Percentiles rank a stretch among this genome's conserved stretches.
Conservation (phyloP, 2,329 filamentous ascomycete species). For the Paecilomyces fulvus region DNA sequence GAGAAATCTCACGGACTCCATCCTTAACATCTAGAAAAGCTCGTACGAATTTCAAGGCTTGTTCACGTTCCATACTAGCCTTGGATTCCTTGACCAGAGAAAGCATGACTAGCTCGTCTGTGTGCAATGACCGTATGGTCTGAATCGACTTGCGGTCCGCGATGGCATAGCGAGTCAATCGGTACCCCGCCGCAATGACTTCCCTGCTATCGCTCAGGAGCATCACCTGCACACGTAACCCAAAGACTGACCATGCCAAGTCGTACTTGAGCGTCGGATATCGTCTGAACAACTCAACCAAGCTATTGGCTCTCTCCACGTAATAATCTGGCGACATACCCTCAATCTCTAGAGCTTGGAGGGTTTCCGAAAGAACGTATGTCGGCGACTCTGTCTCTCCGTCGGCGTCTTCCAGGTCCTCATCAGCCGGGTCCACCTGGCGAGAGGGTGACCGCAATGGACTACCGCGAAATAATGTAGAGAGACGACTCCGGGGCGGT, state of each 20-base stretch:
- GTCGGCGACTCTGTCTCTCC: constrained; percentile 74
- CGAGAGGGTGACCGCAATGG: constrained; percentile 45
- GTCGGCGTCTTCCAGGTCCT: constrained; percentile 50
- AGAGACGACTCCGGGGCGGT: constrained; percentile 44
- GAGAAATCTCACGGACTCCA: constrained; percentile 77
- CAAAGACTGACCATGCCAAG: constrained; percentile 91
- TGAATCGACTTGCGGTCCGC: constrained; percentile 83
- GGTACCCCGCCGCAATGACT: constrained; percentile 88
- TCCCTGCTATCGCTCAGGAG: constrained; percentile 91
- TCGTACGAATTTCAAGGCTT: constrained; percentile 91
- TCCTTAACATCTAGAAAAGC: constrained; percentile 94
- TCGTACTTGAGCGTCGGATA: constrained; percentile 94
- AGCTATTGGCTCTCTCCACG: constrained; percentile 78
- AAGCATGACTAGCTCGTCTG: constrained; percentile 83
- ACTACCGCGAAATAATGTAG: constrained; percentile 50
- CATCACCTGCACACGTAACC: constrained; percentile 88
- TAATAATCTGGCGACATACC: constrained; percentile 92
- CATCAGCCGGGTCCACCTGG: constrained; percentile 30
- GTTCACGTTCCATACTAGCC: constrained; percentile 92
- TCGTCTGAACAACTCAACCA: constrained; percentile 94
- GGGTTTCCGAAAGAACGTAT: constrained; percentile 77
- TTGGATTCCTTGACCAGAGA: constrained; percentile 94
- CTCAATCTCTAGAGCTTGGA: constrained; percentile 81
- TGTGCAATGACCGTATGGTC: constrained; percentile 79
- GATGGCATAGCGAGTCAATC: constrained; percentile 88